These are phyloP conservation scores for Pezicula radicicola DNA, from an alignment of 2,329 filamentous ascomycete species.

Conservation along the genomic window DNA sequence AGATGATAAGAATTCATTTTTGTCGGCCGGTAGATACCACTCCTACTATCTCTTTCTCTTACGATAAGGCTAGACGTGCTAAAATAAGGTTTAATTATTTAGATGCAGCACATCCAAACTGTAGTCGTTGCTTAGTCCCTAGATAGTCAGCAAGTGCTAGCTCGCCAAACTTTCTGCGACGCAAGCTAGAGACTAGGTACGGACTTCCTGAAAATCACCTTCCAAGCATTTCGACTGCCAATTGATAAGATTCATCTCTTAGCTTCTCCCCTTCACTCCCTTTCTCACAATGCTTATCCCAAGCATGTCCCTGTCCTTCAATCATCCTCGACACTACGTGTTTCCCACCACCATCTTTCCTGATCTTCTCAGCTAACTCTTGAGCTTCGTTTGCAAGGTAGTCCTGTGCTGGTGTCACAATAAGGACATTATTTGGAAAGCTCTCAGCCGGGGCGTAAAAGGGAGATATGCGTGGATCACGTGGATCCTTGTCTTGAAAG, in stretches of 20 bases:
- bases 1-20: no score
- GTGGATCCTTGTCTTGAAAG: constrained; percentile 22
- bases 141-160: no score
- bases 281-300: constrained; percentile 9
- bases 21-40: no score
- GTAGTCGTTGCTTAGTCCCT: no score
- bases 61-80: no score
- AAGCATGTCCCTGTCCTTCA: constrained; percentile 13
- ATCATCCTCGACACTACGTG: constrained; percentile 22
- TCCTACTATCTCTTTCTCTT: no score
- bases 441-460: constrained; percentile 21
- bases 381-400: constrained; percentile 32
- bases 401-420: constrained; percentile 35
- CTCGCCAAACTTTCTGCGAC: no score
- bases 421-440: constrained; percentile 25
- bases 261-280: constrained; percentile 4
- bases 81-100: no score
- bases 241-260: constrained; percentile 7
- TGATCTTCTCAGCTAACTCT: constrained; percentile 27
- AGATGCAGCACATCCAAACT: no score
- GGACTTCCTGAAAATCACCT: constrained; percentile 1
- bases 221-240: constrained; percentile 7
- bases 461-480: constrained; percentile 32
- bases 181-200: no score
- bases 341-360: constrained; percentile 13